Percentiles rank a stretch among this genome's conserved stretches.
Conservation (phyloP, 2,329 filamentous ascomycete genomes). For the Fusarium nelsonii region DNA sequence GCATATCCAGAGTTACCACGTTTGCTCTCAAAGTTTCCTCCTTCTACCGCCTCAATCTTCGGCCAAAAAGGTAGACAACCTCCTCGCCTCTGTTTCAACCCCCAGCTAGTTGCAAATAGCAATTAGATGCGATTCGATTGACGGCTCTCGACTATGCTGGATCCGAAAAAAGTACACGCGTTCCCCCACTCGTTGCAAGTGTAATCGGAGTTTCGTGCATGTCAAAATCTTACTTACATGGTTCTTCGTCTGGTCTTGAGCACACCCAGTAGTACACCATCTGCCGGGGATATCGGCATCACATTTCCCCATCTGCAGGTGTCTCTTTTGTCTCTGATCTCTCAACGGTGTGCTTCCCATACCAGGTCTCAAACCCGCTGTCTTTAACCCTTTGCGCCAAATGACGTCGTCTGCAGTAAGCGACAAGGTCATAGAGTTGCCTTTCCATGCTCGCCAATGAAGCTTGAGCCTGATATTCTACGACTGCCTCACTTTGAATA, state of each 20-base stretch:
- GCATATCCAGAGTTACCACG: constrained; percentile 10
- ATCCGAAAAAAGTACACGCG: constrained; percentile 21
- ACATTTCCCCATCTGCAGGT: constrained; percentile 44
- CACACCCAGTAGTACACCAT: constrained; percentile 32
- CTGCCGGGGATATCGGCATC: constrained; percentile 45
- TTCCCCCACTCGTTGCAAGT: constrained; percentile 20
- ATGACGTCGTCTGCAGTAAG: constrained; percentile 39
- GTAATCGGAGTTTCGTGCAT: constrained; percentile 28
- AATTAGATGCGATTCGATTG: constrained; percentile 12
- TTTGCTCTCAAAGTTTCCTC: constrained; percentile 23
- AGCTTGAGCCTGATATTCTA: constrained; percentile 25
- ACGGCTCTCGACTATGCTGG: constrained; percentile 14
- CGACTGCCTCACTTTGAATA: constrained; percentile 30
- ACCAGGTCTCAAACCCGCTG: constrained; percentile 26
- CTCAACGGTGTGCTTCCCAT: constrained; percentile 24
- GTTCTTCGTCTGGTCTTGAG: constrained; percentile 42
- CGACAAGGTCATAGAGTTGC: constrained; percentile 7
- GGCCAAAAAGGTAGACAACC: constrained; percentile 28
- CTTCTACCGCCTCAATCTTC: constrained; percentile 29
- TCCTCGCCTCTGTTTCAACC: constrained; percentile 36
- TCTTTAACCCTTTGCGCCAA: constrained; percentile 29
- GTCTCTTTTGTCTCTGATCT: constrained; percentile 43
- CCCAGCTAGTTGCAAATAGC: constrained; percentile 17
- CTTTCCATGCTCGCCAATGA: constrained; percentile 26
- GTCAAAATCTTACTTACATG: constrained; percentile 33